Evolutionary conservation across 2,329 filamentous ascomycete genomes (phyloP).

Genomic region (Botrytis deweyae): DNA sequence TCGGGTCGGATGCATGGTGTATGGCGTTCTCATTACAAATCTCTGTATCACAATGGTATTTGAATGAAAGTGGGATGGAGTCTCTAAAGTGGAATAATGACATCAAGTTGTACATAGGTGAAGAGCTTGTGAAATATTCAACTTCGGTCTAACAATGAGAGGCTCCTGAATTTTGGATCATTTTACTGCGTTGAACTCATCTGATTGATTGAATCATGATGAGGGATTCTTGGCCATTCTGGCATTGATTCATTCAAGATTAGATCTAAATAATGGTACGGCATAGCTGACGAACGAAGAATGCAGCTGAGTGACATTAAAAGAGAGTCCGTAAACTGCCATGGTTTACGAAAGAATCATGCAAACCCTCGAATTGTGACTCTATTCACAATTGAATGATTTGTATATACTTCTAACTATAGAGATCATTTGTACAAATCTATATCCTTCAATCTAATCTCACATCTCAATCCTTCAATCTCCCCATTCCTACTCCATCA

Average conservation of each 20-base stretch:
- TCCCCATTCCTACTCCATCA: conserved; percentile 42
- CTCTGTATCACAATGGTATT: neutral
- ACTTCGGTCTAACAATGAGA: neutral
- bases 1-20: neutral
- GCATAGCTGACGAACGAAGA: neutral
- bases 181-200: neutral
- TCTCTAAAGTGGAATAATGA: neutral
- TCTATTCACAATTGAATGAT: neutral
- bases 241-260: neutral
- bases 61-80: neutral
- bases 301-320: neutral
- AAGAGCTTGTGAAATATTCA: neutral
- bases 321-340: neutral
- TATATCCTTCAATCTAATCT: neutral
- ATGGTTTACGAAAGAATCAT: neutral
- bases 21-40: neutral
- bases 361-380: neutral
- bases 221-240: neutral
- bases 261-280: neutral
- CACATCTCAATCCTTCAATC: conserved; percentile 29
- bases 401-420: neutral
- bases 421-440: neutral
- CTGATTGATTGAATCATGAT: neutral
- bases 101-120: neutral
- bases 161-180: too few species aligned